Percentiles rank a stretch among this genome's conserved stretches.
These are phyloP conservation scores for Solanum ahanhuiri DNA, from an alignment of 257 asterid genomes.

Conservation along the genomic window DNA sequence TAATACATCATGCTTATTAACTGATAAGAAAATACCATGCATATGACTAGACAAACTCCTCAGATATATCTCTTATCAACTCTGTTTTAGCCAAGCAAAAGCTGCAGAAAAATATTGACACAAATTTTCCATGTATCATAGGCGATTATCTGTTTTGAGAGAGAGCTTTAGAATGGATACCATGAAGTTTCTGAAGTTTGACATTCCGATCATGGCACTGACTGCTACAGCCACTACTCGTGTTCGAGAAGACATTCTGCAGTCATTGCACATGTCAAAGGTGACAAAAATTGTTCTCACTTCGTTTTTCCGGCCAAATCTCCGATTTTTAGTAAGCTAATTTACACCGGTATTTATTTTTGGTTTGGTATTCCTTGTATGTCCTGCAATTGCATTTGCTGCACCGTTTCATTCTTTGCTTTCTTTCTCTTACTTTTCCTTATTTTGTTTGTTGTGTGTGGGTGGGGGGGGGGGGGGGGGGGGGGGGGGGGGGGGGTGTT, in stretches of 20 bases:
- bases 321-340: slow-evolving; percentile 52
- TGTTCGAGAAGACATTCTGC: slow-evolving; percentile 68
- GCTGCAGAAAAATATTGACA: neutral
- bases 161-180: slow-evolving; percentile 46
- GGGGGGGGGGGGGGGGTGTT: neutral
- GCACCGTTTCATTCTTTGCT: neutral
- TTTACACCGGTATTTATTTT: neutral
- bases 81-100: neutral
- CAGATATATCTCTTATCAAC: neutral
- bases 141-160: slow-evolving; percentile 58
- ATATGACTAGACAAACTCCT: neutral
- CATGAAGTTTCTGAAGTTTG: slow-evolving; percentile 49
- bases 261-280: slow-evolving; percentile 58
- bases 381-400: neutral
- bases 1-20: neutral
- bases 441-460: neutral
- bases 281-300: slow-evolving; percentile 41
- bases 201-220: slow-evolving; percentile 75
- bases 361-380: neutral
- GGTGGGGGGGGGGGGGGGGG: neutral
- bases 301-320: slow-evolving; percentile 72
- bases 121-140: slow-evolving; percentile 14
- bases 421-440: neutral
- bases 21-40: neutral
- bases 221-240: slow-evolving; percentile 65